These are phyloP conservation scores for Zarea fungicola DNA, from an alignment of 2,329 filamentous ascomycete species.

Conservation along the genomic window DNA sequence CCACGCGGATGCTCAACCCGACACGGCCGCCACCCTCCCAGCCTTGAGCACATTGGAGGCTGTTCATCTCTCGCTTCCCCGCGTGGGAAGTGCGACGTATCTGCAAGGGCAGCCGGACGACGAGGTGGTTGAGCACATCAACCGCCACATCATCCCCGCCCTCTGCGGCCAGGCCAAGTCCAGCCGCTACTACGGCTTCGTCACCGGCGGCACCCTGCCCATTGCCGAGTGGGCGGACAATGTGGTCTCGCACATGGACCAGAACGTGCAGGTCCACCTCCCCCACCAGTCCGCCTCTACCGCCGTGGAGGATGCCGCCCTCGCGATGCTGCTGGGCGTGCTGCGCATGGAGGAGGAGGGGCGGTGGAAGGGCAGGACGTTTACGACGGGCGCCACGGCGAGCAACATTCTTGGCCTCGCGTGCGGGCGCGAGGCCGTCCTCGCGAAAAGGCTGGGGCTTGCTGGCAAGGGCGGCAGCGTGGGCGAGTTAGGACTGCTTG, in stretches of 20 bases:
- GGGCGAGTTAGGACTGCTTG: conserved; percentile 64
- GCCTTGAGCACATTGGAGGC: no score
- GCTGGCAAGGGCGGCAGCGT: conserved; percentile 37
- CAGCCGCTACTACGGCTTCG: conserved; percentile 78
- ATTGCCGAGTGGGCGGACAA: conserved; percentile 79
- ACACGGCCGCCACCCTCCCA: no score
- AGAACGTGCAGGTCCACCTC: conserved; percentile 80
- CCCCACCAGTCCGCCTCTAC: conserved; percentile 71
- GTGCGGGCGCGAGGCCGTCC: conserved; percentile 58
- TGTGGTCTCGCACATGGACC: conserved; percentile 73
- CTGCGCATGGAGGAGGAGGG: conserved; percentile 48
- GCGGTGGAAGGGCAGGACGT: conserved; percentile 46
- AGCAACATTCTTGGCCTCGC: conserved; percentile 76
- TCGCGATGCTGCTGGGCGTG: conserved; percentile 64
- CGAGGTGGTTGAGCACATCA: no score
- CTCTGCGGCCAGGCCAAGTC: conserved; percentile 62
- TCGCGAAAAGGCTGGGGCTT: conserved; percentile 39
- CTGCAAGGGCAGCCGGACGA: no score
- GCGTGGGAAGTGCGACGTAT: no score
- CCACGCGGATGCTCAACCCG: no score
- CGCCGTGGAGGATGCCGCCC: conserved; percentile 66
- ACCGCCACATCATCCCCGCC: conserved; percentile 45
- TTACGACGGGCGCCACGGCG: conserved; percentile 62
- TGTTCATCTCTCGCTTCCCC: no score
- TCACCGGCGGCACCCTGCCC: conserved; percentile 76